Percentiles rank a stretch among this genome's conserved stretches.
phyloP scores from a whole-genome alignment of 768 basidiomycete genomes.

The Sarcodon aspratus region DNA sequence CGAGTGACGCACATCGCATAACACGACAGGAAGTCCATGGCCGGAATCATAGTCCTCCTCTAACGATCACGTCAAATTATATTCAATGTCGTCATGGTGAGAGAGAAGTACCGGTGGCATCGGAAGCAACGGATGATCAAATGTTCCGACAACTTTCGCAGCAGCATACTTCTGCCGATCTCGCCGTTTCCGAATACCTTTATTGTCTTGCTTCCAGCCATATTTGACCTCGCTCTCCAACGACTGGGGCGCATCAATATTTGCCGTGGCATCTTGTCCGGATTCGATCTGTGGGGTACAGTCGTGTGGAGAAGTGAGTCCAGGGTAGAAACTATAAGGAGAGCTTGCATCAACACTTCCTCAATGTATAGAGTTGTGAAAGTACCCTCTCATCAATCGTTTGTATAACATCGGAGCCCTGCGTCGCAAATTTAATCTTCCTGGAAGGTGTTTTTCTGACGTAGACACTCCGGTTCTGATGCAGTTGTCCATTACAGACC shows the following conservation, averaged over 20 bases:
- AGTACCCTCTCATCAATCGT: slow-evolving; percentile 80
- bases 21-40: slow-evolving; percentile 86
- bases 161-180: slow-evolving; percentile 1
- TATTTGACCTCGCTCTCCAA: background rate
- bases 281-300: slow-evolving; percentile 24
- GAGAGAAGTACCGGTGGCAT: slow-evolving; percentile 61
- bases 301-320: slow-evolving; percentile 22
- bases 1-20: slow-evolving; percentile 52
- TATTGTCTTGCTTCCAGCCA: background rate
- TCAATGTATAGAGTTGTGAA: background rate
- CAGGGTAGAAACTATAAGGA: slow-evolving; percentile 37
- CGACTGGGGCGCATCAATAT: slow-evolving; percentile 9
- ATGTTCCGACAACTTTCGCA: slow-evolving; percentile 53
- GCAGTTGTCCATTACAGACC: slow-evolving; percentile 89
- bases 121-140: slow-evolving; percentile 71
- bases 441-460: slow-evolving; percentile 71
- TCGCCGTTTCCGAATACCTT: background rate
- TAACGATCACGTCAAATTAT: slow-evolving; percentile 15
- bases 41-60: slow-evolving; percentile 83
- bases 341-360: background rate
- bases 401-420: slow-evolving; percentile 85
- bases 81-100: background rate
- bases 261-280: slow-evolving; percentile 9
- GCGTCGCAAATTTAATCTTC: slow-evolving; percentile 67
- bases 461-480: slow-evolving; percentile 80